Evolutionary conservation across 2,329 filamentous ascomycete genomes (phyloP).

Genomic region (Sarocladium oryzae): DNA sequence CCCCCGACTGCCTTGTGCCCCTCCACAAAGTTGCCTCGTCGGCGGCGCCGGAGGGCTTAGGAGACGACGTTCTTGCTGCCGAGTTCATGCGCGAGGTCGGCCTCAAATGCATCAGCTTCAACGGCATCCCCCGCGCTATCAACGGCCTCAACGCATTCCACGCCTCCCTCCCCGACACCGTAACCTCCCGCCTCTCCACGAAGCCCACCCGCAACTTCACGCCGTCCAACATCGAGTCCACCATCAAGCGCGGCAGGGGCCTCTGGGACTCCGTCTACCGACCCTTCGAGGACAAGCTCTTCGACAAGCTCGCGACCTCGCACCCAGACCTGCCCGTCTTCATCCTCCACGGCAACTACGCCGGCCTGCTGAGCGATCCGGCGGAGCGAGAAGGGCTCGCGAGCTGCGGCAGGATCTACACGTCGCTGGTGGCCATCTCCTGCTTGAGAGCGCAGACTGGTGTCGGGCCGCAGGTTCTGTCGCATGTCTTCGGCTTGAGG

Average conservation of each 20-base stretch:
- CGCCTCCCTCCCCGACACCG: conserved; percentile 49
- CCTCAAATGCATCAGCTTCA: conserved; percentile 73
- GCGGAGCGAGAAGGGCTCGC: conserved; percentile 30
- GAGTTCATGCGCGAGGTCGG: conserved; percentile 71
- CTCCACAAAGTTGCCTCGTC: conserved; percentile 48
- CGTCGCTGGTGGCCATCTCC: conserved; percentile 65
- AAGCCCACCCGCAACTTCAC: conserved; percentile 48
- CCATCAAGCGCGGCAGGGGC: conserved; percentile 50
- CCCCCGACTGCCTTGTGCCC: conserved; percentile 63
- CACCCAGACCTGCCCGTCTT: conserved; percentile 79
- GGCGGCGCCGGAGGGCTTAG: conserved; percentile 10
- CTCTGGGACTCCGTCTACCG: conserved; percentile 75
- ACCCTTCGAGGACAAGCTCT: conserved; percentile 66
- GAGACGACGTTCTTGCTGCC: conserved; percentile 42
- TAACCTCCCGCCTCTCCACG: conserved; percentile 48
- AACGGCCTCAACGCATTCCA: conserved; percentile 73
- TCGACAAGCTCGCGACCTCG: conserved; percentile 62
- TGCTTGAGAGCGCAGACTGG: conserved; percentile 74
- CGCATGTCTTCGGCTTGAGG: conserved; percentile 72
- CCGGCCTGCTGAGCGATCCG: conserved; percentile 66
- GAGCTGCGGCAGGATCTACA: conserved; percentile 62
- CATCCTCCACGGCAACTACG: conserved; percentile 71
- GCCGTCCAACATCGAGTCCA: conserved; percentile 44
- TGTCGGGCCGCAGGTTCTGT: conserved; percentile 74
- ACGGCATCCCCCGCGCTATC: conserved; percentile 77